phyloP scores from a whole-genome alignment of 2,329 filamentous ascomycete species.

The Aspergillus niger region DNA sequence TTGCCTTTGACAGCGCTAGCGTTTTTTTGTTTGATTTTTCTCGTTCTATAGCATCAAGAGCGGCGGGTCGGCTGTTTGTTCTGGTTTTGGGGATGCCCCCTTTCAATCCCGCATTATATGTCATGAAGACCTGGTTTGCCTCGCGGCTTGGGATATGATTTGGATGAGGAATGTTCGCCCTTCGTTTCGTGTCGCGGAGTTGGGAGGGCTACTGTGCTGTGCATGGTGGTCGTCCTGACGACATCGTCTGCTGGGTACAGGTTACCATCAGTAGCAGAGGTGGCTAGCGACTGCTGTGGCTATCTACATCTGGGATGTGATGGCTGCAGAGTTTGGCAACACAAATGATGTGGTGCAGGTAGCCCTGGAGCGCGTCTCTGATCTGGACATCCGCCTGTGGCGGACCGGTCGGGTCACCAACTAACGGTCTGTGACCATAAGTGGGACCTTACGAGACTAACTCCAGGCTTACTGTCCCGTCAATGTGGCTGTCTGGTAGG shows the following conservation, averaged over 20 bases:
- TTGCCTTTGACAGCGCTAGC: constrained; percentile 31
- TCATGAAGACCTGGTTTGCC: constrained; percentile 53
- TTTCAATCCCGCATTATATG: constrained; percentile 46
- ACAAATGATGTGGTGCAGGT: neutral
- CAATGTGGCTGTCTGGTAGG: constrained; percentile 40
- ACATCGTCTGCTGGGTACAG: neutral
- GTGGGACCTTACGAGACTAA: constrained; percentile 12
- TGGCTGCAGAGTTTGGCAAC: constrained; percentile 22
- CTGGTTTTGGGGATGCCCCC: constrained; percentile 38
- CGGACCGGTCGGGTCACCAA: constrained; percentile 32
- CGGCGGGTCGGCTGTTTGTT: constrained; percentile 51
- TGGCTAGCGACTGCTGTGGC: constrained; percentile 18
- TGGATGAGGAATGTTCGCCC: constrained; percentile 42
- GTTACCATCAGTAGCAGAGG: constrained; percentile 34
- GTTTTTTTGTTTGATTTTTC: constrained; percentile 39
- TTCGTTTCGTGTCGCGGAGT: constrained; percentile 34
- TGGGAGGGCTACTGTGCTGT: neutral
- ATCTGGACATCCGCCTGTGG: constrained; percentile 29
- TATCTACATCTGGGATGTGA: constrained; percentile 41
- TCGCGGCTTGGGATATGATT: constrained; percentile 51
- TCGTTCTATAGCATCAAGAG: constrained; percentile 46
- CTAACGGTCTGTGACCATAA: constrained; percentile 39
- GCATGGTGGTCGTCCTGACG: neutral
- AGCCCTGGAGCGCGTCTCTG: neutral
- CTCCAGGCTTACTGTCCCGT: neutral